These are phyloP conservation scores for Carpinus viminea DNA, from an alignment of 306 rosid species.

Conservation along the genomic window DNA sequence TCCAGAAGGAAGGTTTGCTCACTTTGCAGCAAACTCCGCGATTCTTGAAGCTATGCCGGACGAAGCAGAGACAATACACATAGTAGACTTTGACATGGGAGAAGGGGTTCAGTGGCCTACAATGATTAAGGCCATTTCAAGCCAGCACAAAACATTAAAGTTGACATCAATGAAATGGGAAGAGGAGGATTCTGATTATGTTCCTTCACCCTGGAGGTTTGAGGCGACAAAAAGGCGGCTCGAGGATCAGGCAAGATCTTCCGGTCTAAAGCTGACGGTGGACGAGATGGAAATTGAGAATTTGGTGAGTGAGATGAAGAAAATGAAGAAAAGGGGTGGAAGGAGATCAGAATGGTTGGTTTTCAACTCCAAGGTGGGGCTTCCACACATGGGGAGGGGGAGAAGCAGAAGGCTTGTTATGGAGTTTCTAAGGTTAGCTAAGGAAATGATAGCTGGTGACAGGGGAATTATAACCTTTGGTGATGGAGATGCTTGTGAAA, in stretches of 20 bases:
- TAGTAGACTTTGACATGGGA: conserved; percentile 52
- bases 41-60: conserved; percentile 50
- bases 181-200: conserved; percentile 23
- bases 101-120: conserved; percentile 58
- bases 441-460: conserved; percentile 38
- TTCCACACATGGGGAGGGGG: conserved; percentile 52
- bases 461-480: conserved; percentile 54
- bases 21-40: conserved; percentile 50
- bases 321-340: conserved; percentile 37
- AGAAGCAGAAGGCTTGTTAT: conserved; percentile 39
- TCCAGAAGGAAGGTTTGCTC: conserved; percentile 51
- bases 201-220: conserved; percentile 34
- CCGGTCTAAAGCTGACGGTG: conserved; percentile 49
- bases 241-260: conserved; percentile 39
- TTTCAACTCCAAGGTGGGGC: conserved; percentile 53
- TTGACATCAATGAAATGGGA: conserved; percentile 53
- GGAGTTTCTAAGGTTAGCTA: conserved; percentile 47
- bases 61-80: conserved; percentile 48
- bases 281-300: conserved; percentile 50
- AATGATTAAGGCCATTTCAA: conserved; percentile 42
- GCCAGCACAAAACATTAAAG: conserved; percentile 35
- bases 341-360: conserved; percentile 41
- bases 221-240: conserved; percentile 47
- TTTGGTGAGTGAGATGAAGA: conserved; percentile 46
- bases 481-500: conserved; percentile 50